phyloP scores from a whole-genome alignment of 2,329 filamentous ascomycete genomes.

The Trichoderma polysporum region DNA sequence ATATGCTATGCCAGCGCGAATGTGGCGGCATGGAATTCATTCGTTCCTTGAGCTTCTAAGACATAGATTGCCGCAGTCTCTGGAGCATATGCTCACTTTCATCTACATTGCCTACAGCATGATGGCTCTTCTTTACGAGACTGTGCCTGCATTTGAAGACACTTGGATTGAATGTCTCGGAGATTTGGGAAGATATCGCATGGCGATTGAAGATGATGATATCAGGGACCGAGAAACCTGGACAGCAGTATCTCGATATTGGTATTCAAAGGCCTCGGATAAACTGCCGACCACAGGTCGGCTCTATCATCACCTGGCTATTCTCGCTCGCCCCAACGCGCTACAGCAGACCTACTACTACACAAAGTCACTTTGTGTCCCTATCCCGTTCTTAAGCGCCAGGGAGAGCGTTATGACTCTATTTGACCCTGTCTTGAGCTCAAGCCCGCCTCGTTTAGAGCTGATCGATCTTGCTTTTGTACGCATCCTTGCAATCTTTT shows the following conservation, averaged over 20 bases:
- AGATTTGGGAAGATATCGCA: slow-evolving; percentile 77
- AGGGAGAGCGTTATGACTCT: slow-evolving; percentile 69
- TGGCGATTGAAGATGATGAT: slow-evolving; percentile 88
- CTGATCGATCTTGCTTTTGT: slow-evolving; percentile 60
- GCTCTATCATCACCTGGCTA: slow-evolving; percentile 85
- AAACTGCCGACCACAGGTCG: slow-evolving; percentile 72
- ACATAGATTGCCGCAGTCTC: slow-evolving; percentile 69
- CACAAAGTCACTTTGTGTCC: slow-evolving; percentile 66
- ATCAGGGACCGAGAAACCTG: slow-evolving; percentile 74
- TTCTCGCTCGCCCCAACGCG: slow-evolving; percentile 67
- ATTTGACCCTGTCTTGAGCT: slow-evolving; percentile 58
- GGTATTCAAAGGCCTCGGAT: slow-evolving; percentile 83
- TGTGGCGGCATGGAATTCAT: slow-evolving; percentile 94
- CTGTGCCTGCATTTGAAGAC: slow-evolving; percentile 76
- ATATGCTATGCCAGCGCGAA: slow-evolving; percentile 86
- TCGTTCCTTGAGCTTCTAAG: slow-evolving; percentile 76
- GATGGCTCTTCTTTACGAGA: slow-evolving; percentile 84
- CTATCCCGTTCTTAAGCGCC: slow-evolving; percentile 65
- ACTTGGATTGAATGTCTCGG: slow-evolving; percentile 95
- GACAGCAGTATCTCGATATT: slow-evolving; percentile 75
- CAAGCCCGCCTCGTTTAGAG: slow-evolving; percentile 35
- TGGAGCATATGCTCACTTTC: slow-evolving; percentile 89
- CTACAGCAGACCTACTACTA: slow-evolving; percentile 74
- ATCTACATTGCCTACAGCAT: slow-evolving; percentile 88
- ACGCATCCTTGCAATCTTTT: slow-evolving; percentile 63